Percentiles rank a stretch among this genome's conserved stretches.
Evolutionary conservation across 2,329 filamentous ascomycete genomes (phyloP).

Genomic region (Thelonectria olida): DNA sequence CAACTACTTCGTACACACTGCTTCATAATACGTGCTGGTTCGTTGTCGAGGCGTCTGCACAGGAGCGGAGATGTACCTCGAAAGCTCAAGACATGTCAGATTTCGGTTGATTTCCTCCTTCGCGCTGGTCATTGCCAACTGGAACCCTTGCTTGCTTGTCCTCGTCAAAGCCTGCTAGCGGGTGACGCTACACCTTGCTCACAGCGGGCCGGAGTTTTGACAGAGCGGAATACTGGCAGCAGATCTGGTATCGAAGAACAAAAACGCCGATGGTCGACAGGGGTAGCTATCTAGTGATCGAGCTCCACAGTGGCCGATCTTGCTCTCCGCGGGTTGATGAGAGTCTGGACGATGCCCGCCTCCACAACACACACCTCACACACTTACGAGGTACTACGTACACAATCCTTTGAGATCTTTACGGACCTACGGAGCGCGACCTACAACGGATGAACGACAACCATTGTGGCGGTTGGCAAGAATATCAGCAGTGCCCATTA

Average conservation of each 20-base stretch:
- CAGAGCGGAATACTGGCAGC: neutral
- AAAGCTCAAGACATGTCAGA: conserved; percentile 33
- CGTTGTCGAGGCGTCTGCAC: conserved; percentile 32
- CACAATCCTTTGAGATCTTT: conserved; percentile 18
- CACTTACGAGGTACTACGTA: no score
- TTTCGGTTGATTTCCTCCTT: conserved; percentile 11
- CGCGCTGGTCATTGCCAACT: neutral
- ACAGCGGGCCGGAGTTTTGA: neutral
- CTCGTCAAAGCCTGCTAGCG: neutral
- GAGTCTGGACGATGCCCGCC: conserved; percentile 14
- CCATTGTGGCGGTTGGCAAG: conserved; percentile 23
- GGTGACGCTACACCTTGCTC: neutral
- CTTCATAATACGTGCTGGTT: conserved; percentile 15
- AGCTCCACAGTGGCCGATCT: conserved; percentile 21
- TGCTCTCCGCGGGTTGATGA: conserved; percentile 15
- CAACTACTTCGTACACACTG: no score
- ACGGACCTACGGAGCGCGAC: neutral
- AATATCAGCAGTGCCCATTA: neutral
- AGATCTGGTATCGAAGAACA: neutral
- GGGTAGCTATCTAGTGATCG: conserved; percentile 7
- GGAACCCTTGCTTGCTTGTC: conserved; percentile 2
- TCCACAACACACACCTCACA: no score
- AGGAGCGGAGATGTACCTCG: conserved; percentile 31
- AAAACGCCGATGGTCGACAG: neutral
- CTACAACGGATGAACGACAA: neutral